These are phyloP conservation scores for Onygenales sp. DNA, from an alignment of 2,329 filamentous ascomycete species.

Conservation along the genomic window DNA sequence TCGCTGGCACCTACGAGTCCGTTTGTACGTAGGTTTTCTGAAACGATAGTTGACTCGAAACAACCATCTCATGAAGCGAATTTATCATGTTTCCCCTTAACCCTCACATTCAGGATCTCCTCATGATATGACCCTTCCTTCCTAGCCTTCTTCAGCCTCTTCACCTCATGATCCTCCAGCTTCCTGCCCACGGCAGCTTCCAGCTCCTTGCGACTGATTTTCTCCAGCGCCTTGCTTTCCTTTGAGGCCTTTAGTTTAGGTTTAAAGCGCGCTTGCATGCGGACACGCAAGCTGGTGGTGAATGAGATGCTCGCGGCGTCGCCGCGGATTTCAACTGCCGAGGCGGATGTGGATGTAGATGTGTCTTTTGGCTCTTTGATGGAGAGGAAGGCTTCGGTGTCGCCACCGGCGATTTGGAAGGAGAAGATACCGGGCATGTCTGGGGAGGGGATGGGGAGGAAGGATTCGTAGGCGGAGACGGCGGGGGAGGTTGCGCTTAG, in stretches of 20 bases:
- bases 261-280: constrained; percentile 95
- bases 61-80: constrained; percentile 36
- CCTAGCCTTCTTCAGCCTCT: constrained; percentile 68
- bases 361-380: constrained; percentile 41
- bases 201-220: constrained; percentile 76
- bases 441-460: constrained; percentile 52
- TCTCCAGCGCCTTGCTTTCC: constrained; percentile 73
- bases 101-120: constrained; percentile 71
- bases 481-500: constrained; percentile 71
- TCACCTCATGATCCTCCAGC: constrained; percentile 79
- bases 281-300: constrained; percentile 64
- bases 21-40: no score
- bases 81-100: constrained; percentile 90
- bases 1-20: no score
- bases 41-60: no score
- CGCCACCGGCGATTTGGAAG: constrained; percentile 51
- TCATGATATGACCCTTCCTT: constrained; percentile 87
- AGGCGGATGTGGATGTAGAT: constrained; percentile 37
- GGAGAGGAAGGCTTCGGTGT: constrained; percentile 60
- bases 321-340: constrained; percentile 59
- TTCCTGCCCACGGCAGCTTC: constrained; percentile 69
- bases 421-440: constrained; percentile 64
- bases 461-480: constrained; percentile 74
- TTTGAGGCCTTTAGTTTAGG: constrained; percentile 66
- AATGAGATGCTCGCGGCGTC: constrained; percentile 61